Base-by-base conservation (phyloP, 2,329 filamentous ascomycete species). In the Samsoniella hepiali region DNA sequence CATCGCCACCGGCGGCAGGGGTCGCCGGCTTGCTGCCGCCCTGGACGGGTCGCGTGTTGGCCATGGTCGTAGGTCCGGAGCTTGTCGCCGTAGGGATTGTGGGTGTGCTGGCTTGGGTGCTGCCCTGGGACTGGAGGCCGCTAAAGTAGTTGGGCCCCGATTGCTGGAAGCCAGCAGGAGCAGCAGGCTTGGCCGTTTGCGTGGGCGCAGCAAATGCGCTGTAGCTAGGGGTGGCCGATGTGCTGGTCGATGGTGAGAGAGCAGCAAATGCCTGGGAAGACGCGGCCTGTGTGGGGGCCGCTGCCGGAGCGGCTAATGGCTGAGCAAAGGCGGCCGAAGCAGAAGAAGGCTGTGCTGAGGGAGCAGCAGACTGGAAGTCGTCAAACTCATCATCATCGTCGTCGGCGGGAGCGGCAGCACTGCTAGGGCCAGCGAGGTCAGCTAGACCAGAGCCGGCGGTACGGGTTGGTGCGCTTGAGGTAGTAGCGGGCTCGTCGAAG, bases 321-420 rank as follows among this genome's bases (percentile, higher is more conserved):
- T 94, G 88, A 3, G 93, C 93, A 34, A 91, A 85, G 13, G 90
- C 91, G 70, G 93, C 93, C 66, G 91, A 90, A 11, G 84, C 80
- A 10, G 82, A 84, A 1, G 80, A 79, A 1, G 86, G 80, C 5
- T 76, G 76, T 15, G 80, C 72, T 32, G 86, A 79, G 3, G 89
- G 85, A 6, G 51, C 53, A 3, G 94, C 94, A 27, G 93, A 96
- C 76, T 97, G 92, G 82, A 98, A 98, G 73, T 99, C 95, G 73
- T 98, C 95, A 72, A 98, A 98, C 67, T 97, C 95, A 69, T 97
- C 95, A 69, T 97, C 94, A 66, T 91, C 89, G 58, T 86, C 87
- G 49, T 80, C 80, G 36, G 77, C 76, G 17, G 77, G 71, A 50
- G 78, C 73, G 22, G 67, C 67, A 1, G 65, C 67, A 38, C 66